Conservation (phyloP, 2,329 filamentous ascomycete species). For the Colletotrichum paranaense region DNA sequence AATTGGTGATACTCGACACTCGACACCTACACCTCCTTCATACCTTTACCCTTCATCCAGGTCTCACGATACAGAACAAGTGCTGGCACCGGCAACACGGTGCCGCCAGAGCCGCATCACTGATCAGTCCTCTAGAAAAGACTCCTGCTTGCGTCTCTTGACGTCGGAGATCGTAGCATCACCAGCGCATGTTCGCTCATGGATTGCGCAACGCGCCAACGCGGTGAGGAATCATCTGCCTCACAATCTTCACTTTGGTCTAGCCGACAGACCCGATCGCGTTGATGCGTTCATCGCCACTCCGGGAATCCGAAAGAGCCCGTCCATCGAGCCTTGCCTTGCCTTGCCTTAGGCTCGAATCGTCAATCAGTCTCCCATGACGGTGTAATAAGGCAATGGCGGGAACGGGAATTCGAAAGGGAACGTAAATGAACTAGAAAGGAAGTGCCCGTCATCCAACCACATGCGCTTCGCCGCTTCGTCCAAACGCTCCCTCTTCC, state of each 20-base stretch:
- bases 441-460: neutral
- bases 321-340: too few species aligned
- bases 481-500: slow-evolving; percentile 7
- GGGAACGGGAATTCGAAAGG: neutral
- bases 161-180: neutral
- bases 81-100: neutral
- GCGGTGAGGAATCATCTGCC: neutral
- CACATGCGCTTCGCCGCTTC: neutral
- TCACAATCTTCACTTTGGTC: neutral
- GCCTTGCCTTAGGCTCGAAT: neutral
- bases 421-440: neutral
- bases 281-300: neutral
- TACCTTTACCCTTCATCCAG: neutral
- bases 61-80: neutral
- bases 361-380: neutral
- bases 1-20: slow-evolving; percentile 8
- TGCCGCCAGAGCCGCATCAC: slow-evolving; percentile 26
- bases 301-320: neutral
- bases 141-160: slow-evolving; percentile 11
- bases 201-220: slow-evolving; percentile 23
- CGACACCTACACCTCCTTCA: neutral
- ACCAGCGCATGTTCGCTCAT: neutral
- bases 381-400: neutral
- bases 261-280: neutral
- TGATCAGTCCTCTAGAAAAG: neutral